A percentile compares a stretch with the other conserved stretches of the same genome.
phyloP scores from a whole-genome alignment of 1,139 yeast genomes.

The Pichia inconspicua region DNA sequence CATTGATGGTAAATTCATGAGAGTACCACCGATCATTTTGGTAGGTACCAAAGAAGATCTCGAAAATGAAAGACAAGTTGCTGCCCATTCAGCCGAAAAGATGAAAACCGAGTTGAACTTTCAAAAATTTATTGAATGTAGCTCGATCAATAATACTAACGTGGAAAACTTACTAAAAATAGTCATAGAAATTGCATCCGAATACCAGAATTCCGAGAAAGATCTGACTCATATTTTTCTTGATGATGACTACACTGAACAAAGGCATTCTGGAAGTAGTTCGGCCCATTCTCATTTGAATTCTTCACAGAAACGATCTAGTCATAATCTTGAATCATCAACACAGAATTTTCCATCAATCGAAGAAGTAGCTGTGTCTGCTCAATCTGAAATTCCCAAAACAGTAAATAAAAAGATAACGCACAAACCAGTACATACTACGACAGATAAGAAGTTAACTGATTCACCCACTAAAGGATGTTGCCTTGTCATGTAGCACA shows the following conservation, averaged over 20 bases:
- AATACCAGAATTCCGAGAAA: slow-evolving; percentile 8
- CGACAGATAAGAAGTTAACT: too few relatives aligned
- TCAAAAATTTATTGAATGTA: slow-evolving; percentile 42
- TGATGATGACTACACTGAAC: slow-evolving; percentile 7
- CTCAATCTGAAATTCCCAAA: background rate
- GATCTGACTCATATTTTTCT: slow-evolving; percentile 12
- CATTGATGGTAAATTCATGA: slow-evolving; percentile 4
- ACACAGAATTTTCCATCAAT: background rate
- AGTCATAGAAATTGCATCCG: slow-evolving; percentile 32
- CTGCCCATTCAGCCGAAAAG: slow-evolving; percentile 28
- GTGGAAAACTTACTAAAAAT: slow-evolving; percentile 41
- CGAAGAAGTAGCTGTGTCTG: background rate
- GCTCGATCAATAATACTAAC: slow-evolving; percentile 44
- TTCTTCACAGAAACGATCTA: slow-evolving; percentile 3
- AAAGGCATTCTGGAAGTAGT: background rate
- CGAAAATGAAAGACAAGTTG: slow-evolving; percentile 38
- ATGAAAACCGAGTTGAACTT: slow-evolving; percentile 39
- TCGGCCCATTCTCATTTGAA: background rate
- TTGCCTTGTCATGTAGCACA: background rate
- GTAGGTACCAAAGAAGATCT: slow-evolving; percentile 32
- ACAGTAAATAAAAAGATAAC: background rate
- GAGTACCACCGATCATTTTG: slow-evolving; percentile 22
- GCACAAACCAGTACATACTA: background rate
- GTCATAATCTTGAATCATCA: slow-evolving; percentile 4
- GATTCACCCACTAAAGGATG: background rate